Percentiles rank a stretch among this genome's conserved stretches.
phyloP scores from a whole-genome alignment of 495 filamentous ascomycete genomes.

The Aspergillus nanangensis region DNA sequence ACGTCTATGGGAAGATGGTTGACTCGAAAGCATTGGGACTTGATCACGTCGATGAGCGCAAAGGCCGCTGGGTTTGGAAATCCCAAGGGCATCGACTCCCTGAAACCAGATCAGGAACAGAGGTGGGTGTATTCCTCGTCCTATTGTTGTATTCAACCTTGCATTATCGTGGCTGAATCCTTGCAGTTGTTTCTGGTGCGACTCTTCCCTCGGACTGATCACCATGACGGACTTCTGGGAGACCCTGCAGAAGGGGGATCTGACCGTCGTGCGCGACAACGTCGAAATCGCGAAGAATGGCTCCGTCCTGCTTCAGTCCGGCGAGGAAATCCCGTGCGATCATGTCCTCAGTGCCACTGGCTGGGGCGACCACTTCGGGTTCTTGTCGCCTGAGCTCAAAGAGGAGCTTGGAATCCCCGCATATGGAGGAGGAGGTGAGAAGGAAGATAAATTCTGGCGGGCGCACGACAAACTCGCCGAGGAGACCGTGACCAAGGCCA shows the following conservation, averaged over 20 bases:
- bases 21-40: neutral
- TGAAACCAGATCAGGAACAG: too few relatives aligned
- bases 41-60: neutral
- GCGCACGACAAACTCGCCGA: too few relatives aligned
- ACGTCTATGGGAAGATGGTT: neutral
- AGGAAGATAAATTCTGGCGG: neutral
- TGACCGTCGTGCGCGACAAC: conserved; percentile 18
- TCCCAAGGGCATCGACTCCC: neutral
- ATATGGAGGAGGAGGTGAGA: neutral
- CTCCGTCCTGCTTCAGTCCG: neutral
- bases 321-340: conserved; percentile 11
- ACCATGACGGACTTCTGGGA: conserved; percentile 14
- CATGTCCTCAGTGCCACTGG: conserved; percentile 27
- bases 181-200: conserved; percentile 33
- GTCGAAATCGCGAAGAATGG: neutral
- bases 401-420: neutral
- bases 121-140: neutral
- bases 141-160: neutral
- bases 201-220: conserved; percentile 30
- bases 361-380: conserved; percentile 17
- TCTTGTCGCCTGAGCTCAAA: conserved; percentile 6
- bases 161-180: neutral
- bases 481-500: too few relatives aligned
- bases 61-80: neutral
- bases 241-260: conserved; percentile 26